These are phyloP conservation scores for Suillus weaverae DNA, from an alignment of 768 basidiomycete species.

Conservation along the genomic window DNA sequence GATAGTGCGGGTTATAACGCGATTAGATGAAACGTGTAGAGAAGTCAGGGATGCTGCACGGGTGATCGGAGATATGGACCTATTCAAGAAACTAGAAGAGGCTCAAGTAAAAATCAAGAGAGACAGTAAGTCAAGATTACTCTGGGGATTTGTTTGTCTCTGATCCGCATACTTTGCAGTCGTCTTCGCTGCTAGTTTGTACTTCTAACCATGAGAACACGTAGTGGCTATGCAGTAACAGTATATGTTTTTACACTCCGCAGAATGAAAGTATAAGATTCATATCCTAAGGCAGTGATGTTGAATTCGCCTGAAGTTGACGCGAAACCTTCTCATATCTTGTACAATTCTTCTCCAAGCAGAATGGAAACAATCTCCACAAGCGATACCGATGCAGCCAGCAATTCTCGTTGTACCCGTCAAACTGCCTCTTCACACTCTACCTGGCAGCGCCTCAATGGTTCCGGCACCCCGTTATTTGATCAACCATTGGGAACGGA, in stretches of 20 bases:
- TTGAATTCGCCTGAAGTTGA: background rate
- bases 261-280: background rate
- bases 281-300: background rate
- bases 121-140: slow-evolving; percentile 69
- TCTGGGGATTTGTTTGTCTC: slow-evolving; percentile 4
- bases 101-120: slow-evolving; percentile 91
- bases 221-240: background rate
- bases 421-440: slow-evolving; percentile 2
- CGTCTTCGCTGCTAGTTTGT: slow-evolving; percentile 85
- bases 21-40: slow-evolving; percentile 94
- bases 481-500: background rate
- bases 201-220: slow-evolving; percentile 53
- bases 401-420: background rate
- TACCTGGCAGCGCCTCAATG: slow-evolving; percentile 1
- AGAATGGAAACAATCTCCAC: background rate
- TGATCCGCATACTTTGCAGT: slow-evolving; percentile 42
- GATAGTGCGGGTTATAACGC: slow-evolving; percentile 93
- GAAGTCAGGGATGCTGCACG: slow-evolving; percentile 97
- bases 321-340: background rate
- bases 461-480: background rate
- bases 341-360: background rate
- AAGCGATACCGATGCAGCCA: background rate
- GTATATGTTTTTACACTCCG: slow-evolving; percentile 4
- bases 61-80: slow-evolving; percentile 92
- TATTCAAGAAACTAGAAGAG: slow-evolving; percentile 99